Percentiles rank a stretch among this genome's conserved stretches.
These are phyloP conservation scores for Aureobasidium leucospermi DNA, from an alignment of 2,329 filamentous ascomycete species.

Conservation along the genomic window DNA sequence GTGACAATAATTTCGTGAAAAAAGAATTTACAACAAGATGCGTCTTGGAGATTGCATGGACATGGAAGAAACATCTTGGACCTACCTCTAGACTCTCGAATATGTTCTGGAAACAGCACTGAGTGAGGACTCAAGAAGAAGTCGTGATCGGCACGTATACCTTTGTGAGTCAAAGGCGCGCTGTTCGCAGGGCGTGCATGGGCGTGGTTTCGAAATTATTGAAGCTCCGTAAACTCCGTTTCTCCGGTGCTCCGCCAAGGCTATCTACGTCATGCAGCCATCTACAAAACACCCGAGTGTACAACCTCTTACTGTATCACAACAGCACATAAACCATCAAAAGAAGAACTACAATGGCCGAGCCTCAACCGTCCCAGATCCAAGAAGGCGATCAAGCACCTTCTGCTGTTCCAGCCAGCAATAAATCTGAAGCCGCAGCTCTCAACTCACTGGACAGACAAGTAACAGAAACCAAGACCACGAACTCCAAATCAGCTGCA, in stretches of 20 bases:
- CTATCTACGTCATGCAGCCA: background rate
- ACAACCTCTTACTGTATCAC: background rate
- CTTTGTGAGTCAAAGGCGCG: conserved; percentile 3
- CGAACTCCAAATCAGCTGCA: conserved; percentile 59
- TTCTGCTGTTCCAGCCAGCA: conserved; percentile 50
- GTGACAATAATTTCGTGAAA: conserved; percentile 1
- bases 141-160: background rate
- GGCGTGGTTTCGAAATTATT: conserved; percentile 10
- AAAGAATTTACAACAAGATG: conserved; percentile 2
- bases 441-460: conserved; percentile 59
- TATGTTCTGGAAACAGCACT: background rate
- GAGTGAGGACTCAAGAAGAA: too few relatives aligned
- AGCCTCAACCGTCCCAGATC: conserved; percentile 52
- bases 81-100: background rate
- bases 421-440: conserved; percentile 68
- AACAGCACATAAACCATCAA: background rate
- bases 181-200: background rate
- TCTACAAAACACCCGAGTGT: background rate
- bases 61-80: background rate
- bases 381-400: conserved; percentile 54
- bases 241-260: background rate
- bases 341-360: conserved; percentile 44
- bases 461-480: conserved; percentile 33
- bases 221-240: background rate
- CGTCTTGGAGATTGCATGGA: background rate